phyloP scores from a whole-genome alignment of 164 flowering plant species.

The Malania oleifera region DNA sequence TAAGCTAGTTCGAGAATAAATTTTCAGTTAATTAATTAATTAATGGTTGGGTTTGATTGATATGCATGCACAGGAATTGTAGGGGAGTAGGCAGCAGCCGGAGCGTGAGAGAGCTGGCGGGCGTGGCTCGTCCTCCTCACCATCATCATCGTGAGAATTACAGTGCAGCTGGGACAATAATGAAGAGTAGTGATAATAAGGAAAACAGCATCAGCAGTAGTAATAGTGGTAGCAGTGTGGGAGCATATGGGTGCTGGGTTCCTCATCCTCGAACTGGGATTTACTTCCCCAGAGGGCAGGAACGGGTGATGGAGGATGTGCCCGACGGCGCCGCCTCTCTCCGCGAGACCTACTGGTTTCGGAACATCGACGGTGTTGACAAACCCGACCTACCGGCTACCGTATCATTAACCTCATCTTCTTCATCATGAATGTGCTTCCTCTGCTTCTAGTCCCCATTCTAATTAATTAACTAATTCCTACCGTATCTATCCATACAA shows the following conservation, averaged over 20 bases:
- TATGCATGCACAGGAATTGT: conserved; percentile 1
- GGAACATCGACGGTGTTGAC: conserved; percentile 55
- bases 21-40: too few species aligned
- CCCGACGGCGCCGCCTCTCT: conserved; percentile 45
- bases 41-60: too few species aligned
- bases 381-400: conserved; percentile 23
- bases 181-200: background rate
- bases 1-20: too few species aligned
- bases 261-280: conserved; percentile 71
- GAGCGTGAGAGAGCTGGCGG: background rate
- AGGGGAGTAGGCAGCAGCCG: background rate
- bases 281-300: conserved; percentile 61
- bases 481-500: too few species aligned
- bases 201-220: background rate
- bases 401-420: too few species aligned
- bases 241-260: conserved; percentile 46
- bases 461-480: too few species aligned
- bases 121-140: background rate
- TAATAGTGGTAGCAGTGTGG: too few species aligned
- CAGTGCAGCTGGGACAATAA: background rate
- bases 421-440: too few species aligned
- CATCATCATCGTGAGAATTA: too few species aligned
- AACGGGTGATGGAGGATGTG: conserved; percentile 51
- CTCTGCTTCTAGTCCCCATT: too few species aligned
- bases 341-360: conserved; percentile 40